Conservation (phyloP, 2,329 filamentous ascomycete species). For the Cytospora paraplurivora region DNA sequence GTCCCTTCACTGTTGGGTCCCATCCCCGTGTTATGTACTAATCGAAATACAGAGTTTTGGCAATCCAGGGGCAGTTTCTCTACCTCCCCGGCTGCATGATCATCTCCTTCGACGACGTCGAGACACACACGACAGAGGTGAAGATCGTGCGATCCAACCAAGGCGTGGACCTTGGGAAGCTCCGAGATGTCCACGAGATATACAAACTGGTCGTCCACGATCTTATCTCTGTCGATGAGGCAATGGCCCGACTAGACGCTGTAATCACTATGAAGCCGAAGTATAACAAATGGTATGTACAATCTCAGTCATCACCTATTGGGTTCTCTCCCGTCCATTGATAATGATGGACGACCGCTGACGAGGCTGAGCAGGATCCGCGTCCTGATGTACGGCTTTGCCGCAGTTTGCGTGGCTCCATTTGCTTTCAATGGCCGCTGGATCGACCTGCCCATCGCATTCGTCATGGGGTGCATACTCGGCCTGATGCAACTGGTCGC, state of each 20-base stretch:
- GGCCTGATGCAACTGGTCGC: conserved; percentile 75
- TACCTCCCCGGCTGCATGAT: conserved; percentile 95
- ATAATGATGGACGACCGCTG: not conserved
- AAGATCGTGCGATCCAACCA: conserved; percentile 70
- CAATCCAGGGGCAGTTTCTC: conserved; percentile 86
- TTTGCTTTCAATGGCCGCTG: conserved; percentile 78
- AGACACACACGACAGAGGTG: conserved; percentile 77
- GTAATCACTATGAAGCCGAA: conserved; percentile 51
- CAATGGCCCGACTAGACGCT: conserved; percentile 61
- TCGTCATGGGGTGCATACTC: conserved; percentile 73
- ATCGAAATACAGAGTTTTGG: conserved; percentile 64
- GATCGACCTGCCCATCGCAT: conserved; percentile 77
- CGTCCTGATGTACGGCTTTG: conserved; percentile 73
- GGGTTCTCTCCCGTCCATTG: not conserved
- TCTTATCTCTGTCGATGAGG: conserved; percentile 71
- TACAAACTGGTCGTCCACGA: conserved; percentile 85
- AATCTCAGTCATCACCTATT: not conserved
- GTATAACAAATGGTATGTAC: conserved; percentile 40
- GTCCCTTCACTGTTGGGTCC: not conserved
- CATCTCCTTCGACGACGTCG: conserved; percentile 79
- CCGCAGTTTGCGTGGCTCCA: conserved; percentile 74
- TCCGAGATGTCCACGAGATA: conserved; percentile 73
- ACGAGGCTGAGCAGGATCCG: conserved; percentile 45
- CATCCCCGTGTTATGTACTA: not conserved
- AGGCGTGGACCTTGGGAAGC: conserved; percentile 72